phyloP scores from a whole-genome alignment of 1,139 yeast species.

The Geotrichum fermentans region DNA sequence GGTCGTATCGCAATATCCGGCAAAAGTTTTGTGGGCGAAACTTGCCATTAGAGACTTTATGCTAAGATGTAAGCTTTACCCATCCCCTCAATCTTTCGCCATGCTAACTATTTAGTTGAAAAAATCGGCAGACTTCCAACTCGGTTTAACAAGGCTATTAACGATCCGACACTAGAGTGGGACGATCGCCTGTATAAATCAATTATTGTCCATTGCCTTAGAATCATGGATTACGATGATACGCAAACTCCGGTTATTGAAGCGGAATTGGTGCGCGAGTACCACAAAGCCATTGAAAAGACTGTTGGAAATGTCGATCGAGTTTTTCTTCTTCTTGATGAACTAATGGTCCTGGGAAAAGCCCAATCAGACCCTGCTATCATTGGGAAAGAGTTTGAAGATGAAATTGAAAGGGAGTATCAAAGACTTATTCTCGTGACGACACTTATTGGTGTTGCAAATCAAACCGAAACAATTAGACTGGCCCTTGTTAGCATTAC shows the following conservation, averaged over 20 bases:
- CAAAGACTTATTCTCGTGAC: conserved; percentile 7
- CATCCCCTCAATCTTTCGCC: not conserved
- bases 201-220: conserved; percentile 33
- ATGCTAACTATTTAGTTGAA: conserved; percentile 28
- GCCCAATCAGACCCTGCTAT: not conserved
- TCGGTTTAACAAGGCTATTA: conserved; percentile 34
- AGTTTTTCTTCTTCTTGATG: conserved; percentile 32
- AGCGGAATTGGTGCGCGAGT: conserved; percentile 22
- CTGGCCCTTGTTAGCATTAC: conserved; percentile 6
- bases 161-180: conserved; percentile 39
- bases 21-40: conserved; percentile 29
- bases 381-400: not conserved
- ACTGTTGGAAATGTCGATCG: conserved; percentile 32
- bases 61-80: conserved; percentile 25
- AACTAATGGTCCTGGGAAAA: conserved; percentile 21
- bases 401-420: conserved; percentile 30
- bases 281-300: conserved; percentile 32
- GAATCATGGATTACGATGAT: conserved; percentile 34
- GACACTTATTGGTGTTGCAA: conserved; percentile 9
- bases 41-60: conserved; percentile 31
- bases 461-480: conserved; percentile 18
- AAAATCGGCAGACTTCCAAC: conserved; percentile 36
- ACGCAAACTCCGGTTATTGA: conserved; percentile 22
- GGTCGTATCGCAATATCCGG: conserved; percentile 27
- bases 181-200: conserved; percentile 37